These are phyloP conservation scores for Clonostachys byssicola DNA, from an alignment of 2,329 filamentous ascomycete species.

Conservation along the genomic window DNA sequence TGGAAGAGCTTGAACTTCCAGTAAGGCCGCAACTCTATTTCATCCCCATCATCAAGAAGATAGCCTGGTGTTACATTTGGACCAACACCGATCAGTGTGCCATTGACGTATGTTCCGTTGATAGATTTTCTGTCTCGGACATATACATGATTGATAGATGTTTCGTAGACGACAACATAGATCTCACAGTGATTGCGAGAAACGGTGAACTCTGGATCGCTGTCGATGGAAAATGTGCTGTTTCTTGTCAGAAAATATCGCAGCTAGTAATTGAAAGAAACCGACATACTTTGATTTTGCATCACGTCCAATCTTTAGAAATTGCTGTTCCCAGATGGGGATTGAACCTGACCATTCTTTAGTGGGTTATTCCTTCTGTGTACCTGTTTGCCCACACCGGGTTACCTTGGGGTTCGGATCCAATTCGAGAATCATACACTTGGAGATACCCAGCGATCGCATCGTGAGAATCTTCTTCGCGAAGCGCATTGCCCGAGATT, in stretches of 20 bases:
- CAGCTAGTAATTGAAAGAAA: not conserved
- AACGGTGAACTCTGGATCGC: conserved; percentile 28
- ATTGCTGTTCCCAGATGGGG: conserved; percentile 9
- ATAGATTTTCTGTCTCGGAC: conserved; percentile 51
- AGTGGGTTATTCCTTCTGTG: not conserved
- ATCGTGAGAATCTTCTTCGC: not conserved
- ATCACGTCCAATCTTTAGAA: conserved; percentile 28
- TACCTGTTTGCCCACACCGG: not conserved
- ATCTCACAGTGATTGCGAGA: conserved; percentile 52
- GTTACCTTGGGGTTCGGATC: not conserved
- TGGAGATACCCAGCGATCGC: not conserved
- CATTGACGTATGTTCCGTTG: conserved; percentile 51
- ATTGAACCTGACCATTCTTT: not conserved
- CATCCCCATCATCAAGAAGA: conserved; percentile 46
- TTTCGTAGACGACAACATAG: conserved; percentile 48
- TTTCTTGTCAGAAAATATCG: conserved; percentile 1
- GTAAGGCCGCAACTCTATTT: conserved; percentile 33
- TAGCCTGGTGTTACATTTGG: conserved; percentile 31
- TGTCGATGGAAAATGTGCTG: conserved; percentile 32
- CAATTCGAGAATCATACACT: conserved; percentile 1
- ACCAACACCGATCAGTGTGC: conserved; percentile 31
- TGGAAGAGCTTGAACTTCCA: conserved; percentile 30
- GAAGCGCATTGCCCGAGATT: not conserved
- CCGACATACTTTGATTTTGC: conserved; percentile 22
- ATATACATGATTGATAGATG: conserved; percentile 36